These are phyloP conservation scores for Cyanodermella asteris DNA, from an alignment of 2,329 filamentous ascomycete genomes.

Conservation along the genomic window DNA sequence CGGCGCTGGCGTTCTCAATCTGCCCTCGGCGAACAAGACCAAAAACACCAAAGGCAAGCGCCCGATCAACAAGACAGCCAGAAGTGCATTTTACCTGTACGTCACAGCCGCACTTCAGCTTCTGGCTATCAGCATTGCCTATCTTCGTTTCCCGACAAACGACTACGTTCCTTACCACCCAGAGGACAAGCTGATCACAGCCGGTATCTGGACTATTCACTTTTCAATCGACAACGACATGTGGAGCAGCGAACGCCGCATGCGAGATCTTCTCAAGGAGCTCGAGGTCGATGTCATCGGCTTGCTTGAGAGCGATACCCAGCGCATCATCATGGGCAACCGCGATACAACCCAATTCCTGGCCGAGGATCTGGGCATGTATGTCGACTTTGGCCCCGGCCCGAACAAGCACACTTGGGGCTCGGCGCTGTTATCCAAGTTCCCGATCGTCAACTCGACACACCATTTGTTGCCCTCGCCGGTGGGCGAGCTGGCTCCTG, in stretches of 20 bases:
- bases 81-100: slow-evolving; percentile 44
- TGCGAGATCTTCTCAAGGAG: slow-evolving; percentile 76
- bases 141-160: slow-evolving; percentile 77
- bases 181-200: slow-evolving; percentile 70
- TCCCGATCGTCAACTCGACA: slow-evolving; percentile 90
- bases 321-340: slow-evolving; percentile 99
- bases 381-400: slow-evolving; percentile 88
- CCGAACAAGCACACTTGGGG: slow-evolving; percentile 99
- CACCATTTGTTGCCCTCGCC: slow-evolving; percentile 88
- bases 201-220: slow-evolving; percentile 97
- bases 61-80: slow-evolving; percentile 16
- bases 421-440: slow-evolving; percentile 77
- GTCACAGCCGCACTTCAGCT: slow-evolving; percentile 58
- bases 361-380: slow-evolving; percentile 94
- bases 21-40: slow-evolving; percentile 33
- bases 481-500: slow-evolving; percentile 82
- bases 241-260: slow-evolving; percentile 91
- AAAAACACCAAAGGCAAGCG: slow-evolving; percentile 21
- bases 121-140: slow-evolving; percentile 58
- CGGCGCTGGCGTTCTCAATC: slow-evolving; percentile 66
- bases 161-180: slow-evolving; percentile 80
- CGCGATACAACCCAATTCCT: slow-evolving; percentile 88
- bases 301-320: slow-evolving; percentile 78
- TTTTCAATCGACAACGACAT: slow-evolving; percentile 96
- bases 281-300: slow-evolving; percentile 94